Conservation (phyloP, 192 early-diverging fungal species). For the Phlyctochytrium arcticum region DNA sequence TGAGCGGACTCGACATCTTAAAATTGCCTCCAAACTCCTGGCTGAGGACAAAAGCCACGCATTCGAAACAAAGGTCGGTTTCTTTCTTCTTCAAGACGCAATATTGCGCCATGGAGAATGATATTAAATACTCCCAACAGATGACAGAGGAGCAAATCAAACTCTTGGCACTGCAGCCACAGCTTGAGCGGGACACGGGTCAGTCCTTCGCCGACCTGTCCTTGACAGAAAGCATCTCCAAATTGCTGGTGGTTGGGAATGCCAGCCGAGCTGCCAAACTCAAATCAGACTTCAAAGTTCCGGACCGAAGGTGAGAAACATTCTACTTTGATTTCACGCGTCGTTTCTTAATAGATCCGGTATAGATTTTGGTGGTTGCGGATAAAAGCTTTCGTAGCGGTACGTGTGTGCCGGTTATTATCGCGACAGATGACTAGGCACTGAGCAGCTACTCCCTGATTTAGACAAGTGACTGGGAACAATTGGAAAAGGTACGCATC, state of each 20-base stretch:
- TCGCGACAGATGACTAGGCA: no score
- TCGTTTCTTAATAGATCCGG: background rate
- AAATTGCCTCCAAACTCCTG: conserved; percentile 67
- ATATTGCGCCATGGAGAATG: background rate
- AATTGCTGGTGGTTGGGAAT: conserved; percentile 70
- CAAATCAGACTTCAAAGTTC: conserved; percentile 77
- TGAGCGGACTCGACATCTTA: conserved; percentile 65
- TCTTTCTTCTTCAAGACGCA: background rate
- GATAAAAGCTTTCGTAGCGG: conserved; percentile 68
- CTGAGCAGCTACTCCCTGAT: no score
- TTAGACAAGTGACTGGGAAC: conserved; percentile 71
- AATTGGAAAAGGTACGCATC: conserved; percentile 65
- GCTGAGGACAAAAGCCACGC: conserved; percentile 62
- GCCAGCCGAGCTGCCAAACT: conserved; percentile 71
- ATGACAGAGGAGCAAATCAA: conserved; percentile 75
- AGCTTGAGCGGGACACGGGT: conserved; percentile 69
- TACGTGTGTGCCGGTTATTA: no score
- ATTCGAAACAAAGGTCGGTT: conserved; percentile 68
- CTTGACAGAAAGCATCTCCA: conserved; percentile 81
- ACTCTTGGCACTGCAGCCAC: conserved; percentile 67
- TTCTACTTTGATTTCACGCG: background rate
- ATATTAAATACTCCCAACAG: conserved; percentile 28
- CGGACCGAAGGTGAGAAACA: conserved; percentile 60
- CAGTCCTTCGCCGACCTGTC: conserved; percentile 67
- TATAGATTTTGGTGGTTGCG: conserved; percentile 86